Evolutionary conservation across 257 asterid genomes (phyloP), one percentile per base, ranked within the genome.

Genomic region (Lycium ferocissimum): DNA sequence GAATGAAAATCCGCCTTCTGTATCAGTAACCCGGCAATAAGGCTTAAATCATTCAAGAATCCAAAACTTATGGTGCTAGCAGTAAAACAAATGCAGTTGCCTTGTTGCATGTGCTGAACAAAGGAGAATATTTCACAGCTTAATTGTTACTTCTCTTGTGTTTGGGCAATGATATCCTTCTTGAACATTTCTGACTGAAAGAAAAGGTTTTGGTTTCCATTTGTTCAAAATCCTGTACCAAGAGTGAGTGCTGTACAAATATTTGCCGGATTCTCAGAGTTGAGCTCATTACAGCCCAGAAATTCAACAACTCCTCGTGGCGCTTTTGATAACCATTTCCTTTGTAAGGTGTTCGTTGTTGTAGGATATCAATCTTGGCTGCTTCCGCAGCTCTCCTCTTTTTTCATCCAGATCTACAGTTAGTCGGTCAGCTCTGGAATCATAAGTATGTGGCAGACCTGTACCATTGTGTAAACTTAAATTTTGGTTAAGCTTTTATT

Each of bases 171-270:
- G 58, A 73, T 43, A 47, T n/a, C 43, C 61, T 33, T 17, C 56
- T 79, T 79, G 83, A 53, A 79, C 83, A 79, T 57, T 53, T 79
- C 61, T 79, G 11, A 79, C 22, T 63, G 70, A 63, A 63, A 63
- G 38, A 22, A 63, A 63, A 63, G 67, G 40, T 62, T 62, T 62
- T 62, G 69, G 69, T 62, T 62, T 22, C 37, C 37, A 9, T 62
- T 20, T 63, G 70, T 63, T 22, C 70, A 63, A 63, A 63, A 63
- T 2, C 13, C 9, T 9, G 37, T 62, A 20, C 69, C 69, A 62
- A 20, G 33, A 51, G 61, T 45, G 58, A 11, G 43, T 20, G 40
- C 3, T 43, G 49, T 11, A 51, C 47, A 78, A 78, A 26, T 76
- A 4, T 51, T 53, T 78, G 22, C 63, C 47, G 13, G 40, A 49